Percentiles rank a stretch among this genome's conserved stretches.
Evolutionary conservation across 1,284 basidiomycete genomes (phyloP).

Genomic region (Ustilago loliicola): DNA sequence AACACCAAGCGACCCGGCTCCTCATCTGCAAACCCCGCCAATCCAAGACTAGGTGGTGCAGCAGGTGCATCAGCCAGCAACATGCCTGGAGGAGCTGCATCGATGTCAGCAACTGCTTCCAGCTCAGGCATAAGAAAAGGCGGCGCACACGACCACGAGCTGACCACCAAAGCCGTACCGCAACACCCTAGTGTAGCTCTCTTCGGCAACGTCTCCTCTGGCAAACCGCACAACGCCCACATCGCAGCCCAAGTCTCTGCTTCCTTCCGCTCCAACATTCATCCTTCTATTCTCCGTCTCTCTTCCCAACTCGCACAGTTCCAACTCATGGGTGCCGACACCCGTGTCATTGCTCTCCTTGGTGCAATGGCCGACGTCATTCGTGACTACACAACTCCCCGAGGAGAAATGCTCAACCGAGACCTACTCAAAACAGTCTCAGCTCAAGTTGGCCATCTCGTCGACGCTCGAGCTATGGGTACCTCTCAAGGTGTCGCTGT

Average conservation of each 20-base stretch:
- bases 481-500: constrained; percentile 96
- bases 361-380: constrained; percentile 66
- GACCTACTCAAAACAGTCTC: constrained; percentile 64
- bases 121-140: constrained; percentile 25
- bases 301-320: constrained; percentile 63
- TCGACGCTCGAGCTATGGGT: constrained; percentile 88
- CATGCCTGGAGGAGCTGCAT: constrained; percentile 8
- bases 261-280: constrained; percentile 58
- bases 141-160: constrained; percentile 24
- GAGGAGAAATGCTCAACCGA: constrained; percentile 65
- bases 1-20: constrained; percentile 35
- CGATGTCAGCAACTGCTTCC: constrained; percentile 29
- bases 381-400: constrained; percentile 67
- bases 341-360: constrained; percentile 66
- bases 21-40: constrained; percentile 21
- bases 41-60: constrained; percentile 22
- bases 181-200: constrained; percentile 56
- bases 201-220: constrained; percentile 64
- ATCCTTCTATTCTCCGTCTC: constrained; percentile 63
- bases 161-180: constrained; percentile 26
- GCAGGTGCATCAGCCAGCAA: constrained; percentile 8
- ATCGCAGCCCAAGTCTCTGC: constrained; percentile 50
- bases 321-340: constrained; percentile 65
- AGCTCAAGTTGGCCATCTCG: constrained; percentile 88
- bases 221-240: constrained; percentile 50